Conservation (phyloP, 2,329 filamentous ascomycete species). For the Colletotrichum magnum region DNA sequence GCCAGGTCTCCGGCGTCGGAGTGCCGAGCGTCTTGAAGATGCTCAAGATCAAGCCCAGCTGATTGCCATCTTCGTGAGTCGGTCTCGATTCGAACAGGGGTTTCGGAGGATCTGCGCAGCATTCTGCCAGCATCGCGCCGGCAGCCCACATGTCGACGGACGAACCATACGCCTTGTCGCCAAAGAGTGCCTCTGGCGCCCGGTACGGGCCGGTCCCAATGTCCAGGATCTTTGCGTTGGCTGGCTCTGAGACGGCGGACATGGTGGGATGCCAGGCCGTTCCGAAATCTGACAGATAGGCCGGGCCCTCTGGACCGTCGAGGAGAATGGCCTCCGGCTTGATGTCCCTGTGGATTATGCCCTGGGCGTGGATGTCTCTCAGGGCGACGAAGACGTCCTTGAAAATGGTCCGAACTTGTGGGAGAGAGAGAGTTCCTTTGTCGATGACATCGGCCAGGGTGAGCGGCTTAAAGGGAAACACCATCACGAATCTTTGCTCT, state of each 20-base stretch:
- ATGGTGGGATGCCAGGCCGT: constrained; percentile 83
- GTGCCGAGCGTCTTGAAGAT: constrained; percentile 95
- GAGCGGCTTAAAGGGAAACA: constrained; percentile 86
- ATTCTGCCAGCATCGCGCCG: constrained; percentile 88
- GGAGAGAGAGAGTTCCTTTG: constrained; percentile 51
- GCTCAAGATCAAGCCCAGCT: constrained; percentile 89
- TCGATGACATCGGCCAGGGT: constrained; percentile 80
- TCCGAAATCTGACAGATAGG: constrained; percentile 91
- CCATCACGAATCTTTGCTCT: constrained; percentile 80
- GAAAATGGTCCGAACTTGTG: constrained; percentile 63
- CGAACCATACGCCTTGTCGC: constrained; percentile 78
- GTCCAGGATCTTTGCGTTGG: constrained; percentile 84
- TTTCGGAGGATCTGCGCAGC: constrained; percentile 64
- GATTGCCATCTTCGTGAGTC: constrained; percentile 84
- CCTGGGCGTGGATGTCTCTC: constrained; percentile 76
- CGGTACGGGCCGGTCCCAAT: constrained; percentile 95
- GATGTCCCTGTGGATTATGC: constrained; percentile 92
- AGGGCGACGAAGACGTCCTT: constrained; percentile 80
- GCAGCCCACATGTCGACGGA: constrained; percentile 91
- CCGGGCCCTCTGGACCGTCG: constrained; percentile 75
- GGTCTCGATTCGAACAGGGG: constrained; percentile 86
- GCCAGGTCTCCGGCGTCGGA: constrained; percentile 85
- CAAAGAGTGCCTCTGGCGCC: constrained; percentile 91
- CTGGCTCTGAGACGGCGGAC: constrained; percentile 72
- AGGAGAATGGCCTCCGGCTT: constrained; percentile 93